Evolutionary conservation across 31 red algal genomes (phyloP), one percentile per base, ranked within the genome.

Genomic region (Asparagopsis taxiformis): DNA sequence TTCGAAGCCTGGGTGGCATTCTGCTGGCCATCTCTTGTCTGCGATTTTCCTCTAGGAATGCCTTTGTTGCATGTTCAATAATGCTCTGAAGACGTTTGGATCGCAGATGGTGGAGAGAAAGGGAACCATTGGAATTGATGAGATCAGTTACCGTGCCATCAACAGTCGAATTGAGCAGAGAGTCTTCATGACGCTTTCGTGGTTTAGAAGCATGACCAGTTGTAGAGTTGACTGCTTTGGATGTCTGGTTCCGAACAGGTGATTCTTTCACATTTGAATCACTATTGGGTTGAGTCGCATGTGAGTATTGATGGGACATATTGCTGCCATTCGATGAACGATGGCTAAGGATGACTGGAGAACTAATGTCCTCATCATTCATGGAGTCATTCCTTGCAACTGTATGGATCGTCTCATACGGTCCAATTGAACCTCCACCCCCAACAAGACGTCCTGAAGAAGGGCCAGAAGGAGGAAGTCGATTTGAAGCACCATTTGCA

Each of bases 21-120:
- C 65, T 75, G 30, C 34, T 52, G 4, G 36, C 59, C 29, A 31
- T 63, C 34, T 72, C 65, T 53, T 77, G 44, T 24, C 74, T 48
- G 10, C 67, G 68, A 11, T 70, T 51, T n/a, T 59, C 41, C 53
- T 70, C 70, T 7, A 85, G 33, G 61, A 75, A 74, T n/a, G 81
- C 70, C 41, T 68, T 35, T 1, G 70, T 58, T 22, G 62, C 70
- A 32, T 85, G 69, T 28, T 85, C 70, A 55, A 85, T 85, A 37
- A 75, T 75, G 43, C 23, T 75, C 36, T 85, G 81, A 23, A 74
- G 30, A 10, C 51, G 41, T 10, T 57, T 75, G 31, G 81, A 68
- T 10, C 81, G 70, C 28, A 74, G 60, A 46, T 59, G 56, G 55
- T 70, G 81, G 3, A 74, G 30, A 43, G 62, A 59, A 31, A 59